phyloP scores from a whole-genome alignment of 2,329 filamentous ascomycete species.

The Dothiorella sarmentorum region DNA sequence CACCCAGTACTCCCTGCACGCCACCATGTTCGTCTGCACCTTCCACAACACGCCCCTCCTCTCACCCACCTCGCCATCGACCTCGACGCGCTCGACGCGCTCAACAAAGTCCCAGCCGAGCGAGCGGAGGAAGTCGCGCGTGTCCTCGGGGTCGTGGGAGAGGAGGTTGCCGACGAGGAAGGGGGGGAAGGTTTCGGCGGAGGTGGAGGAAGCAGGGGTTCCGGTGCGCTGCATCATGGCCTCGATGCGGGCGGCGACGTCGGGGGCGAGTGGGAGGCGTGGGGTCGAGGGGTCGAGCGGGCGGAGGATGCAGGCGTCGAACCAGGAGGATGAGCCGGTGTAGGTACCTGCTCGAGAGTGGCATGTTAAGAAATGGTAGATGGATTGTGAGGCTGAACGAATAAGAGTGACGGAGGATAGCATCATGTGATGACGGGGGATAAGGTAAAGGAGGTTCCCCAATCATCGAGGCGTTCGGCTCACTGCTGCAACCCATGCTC shows the following conservation, averaged over 20 bases:
- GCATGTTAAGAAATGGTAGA: not conserved
- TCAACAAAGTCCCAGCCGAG: constrained; percentile 14
- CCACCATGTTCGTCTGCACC: constrained; percentile 32
- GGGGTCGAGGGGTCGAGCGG: constrained; percentile 24
- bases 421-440: too few relatives aligned
- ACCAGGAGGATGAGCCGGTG: constrained; percentile 30
- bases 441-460: too few relatives aligned
- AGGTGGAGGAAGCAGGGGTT: constrained; percentile 22
- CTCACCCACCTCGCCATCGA: constrained; percentile 10
- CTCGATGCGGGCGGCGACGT: constrained; percentile 15
- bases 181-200: constrained; percentile 22
- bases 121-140: not conserved
- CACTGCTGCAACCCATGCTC: too few relatives aligned
- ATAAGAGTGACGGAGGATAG: too few relatives aligned
- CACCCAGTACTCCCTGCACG: not conserved
- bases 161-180: constrained; percentile 18
- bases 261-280: not conserved
- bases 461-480: too few relatives aligned
- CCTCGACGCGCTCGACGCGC: constrained; percentile 8
- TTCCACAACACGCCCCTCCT: constrained; percentile 25
- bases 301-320: constrained; percentile 32
- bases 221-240: not conserved
- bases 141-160: constrained; percentile 4
- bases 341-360: constrained; percentile 22
- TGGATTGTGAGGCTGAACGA: not conserved